Base-by-base conservation (phyloP, 208 protist genomes). In the Phytomonas francai region DNA sequence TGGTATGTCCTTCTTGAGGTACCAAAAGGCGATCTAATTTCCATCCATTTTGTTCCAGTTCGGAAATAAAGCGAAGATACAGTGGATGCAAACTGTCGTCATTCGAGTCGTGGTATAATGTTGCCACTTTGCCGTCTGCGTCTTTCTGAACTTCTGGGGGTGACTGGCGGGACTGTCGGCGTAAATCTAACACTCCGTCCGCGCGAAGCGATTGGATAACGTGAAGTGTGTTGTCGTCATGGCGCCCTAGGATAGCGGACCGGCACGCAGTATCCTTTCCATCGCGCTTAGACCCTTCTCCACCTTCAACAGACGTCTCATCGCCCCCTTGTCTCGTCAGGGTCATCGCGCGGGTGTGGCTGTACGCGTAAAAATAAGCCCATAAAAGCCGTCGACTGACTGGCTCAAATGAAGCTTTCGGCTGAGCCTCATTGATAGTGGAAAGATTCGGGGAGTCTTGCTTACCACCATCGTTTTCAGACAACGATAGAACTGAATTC, bases 291-390 rank as follows among this genome's bases (percentile, higher is more conserved):
- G 11, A 14, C 8, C 19, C 39, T 14, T 45, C 39, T 1, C 19
- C 39, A 1, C 6, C 39, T 14, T 45, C 39, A 45, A 14, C 9
- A 14, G 39, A 16, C 6, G 11, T 45, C 39, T 45, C 39, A 1
- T 11, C 39, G 11, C 39, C 39, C 4, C 36, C 42, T n/a, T 33
- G 33, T 31, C 30, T 9, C 2, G 29, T n/a, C 49, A 66, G 11
- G 22, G n/a, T 28, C 6, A 67, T 25, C 0, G 72, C 71, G 22
- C 65, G 57, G 30, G 72, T 39, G 58, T 86, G 80, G 59, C 59
- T 65, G 58, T 74, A 85, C 12, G 83, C 80, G 72, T 89, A 86
- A 54, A 86, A 89, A 65, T 78, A 89, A 0, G 80, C 83, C 80
- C 83, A 89, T 31, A 89, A 68, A 67, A 78, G 14, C 27, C 64